phyloP scores from a whole-genome alignment of 1,139 yeast species.

The Yamadazyma triangularis region DNA sequence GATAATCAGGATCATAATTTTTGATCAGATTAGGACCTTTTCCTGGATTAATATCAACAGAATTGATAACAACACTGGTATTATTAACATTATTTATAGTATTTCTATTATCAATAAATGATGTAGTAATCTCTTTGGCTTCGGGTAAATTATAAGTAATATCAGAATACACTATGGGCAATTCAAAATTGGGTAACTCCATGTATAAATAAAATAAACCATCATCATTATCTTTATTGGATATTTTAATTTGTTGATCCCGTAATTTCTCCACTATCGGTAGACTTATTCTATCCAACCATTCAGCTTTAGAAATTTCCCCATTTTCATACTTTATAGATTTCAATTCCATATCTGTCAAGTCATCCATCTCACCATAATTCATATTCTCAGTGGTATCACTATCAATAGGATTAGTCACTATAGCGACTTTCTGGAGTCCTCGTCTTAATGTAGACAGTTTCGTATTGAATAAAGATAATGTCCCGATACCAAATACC shows the following conservation, averaged over 20 bases:
- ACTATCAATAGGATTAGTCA: conserved; percentile 3
- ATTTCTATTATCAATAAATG: conserved; percentile 4
- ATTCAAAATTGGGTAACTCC: conserved; percentile 72
- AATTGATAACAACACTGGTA: conserved; percentile 28
- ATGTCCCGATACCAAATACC: conserved; percentile 56
- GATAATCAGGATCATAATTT: conserved; percentile 40
- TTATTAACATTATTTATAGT: conserved; percentile 9
- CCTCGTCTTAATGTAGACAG: conserved; percentile 32
- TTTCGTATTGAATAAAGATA: conserved; percentile 51
- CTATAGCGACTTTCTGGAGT: conserved; percentile 32
- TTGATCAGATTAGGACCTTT: conserved; percentile 12
- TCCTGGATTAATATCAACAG: conserved; percentile 29
- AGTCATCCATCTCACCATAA: conserved; percentile 19
- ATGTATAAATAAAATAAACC: conserved; percentile 47
- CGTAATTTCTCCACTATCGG: conserved; percentile 30
- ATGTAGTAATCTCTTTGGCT: conserved; percentile 7
- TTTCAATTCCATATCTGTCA: conserved; percentile 44
- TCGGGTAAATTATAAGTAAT: conserved; percentile 21
- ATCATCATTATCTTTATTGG: conserved; percentile 13
- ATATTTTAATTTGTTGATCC: conserved; percentile 36
- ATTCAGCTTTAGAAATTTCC: conserved; percentile 54
- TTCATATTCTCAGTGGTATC: conserved; percentile 11
- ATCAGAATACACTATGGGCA: conserved; percentile 80
- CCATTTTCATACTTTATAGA: conserved; percentile 68
- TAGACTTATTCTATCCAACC: conserved; percentile 73